Evolutionary conservation across 163 green algal species (phyloP), one percentile per base, ranked within the genome.

Genomic region (Coccomyxa subellipsoidea): DNA sequence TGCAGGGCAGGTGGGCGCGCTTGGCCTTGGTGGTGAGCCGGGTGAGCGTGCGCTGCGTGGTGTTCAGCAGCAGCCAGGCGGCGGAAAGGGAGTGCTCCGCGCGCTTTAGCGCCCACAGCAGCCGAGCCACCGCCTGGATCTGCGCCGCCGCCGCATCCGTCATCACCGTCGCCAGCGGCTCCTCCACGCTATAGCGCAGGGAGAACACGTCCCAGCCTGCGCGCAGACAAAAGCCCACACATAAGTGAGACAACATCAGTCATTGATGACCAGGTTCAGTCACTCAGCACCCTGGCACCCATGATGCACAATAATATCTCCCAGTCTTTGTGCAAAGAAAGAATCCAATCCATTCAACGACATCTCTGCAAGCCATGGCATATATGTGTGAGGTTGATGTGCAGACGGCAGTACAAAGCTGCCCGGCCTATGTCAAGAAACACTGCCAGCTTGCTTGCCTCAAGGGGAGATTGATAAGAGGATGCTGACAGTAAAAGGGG

Each of bases 171-270:
- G 87, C 87, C 70, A 97, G 82, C 1, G 93, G 93, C 23, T 85
- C 82, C 8, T 83, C 80, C 54, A 95, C 40, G 34, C 89, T 82
- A 85, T 98, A 98, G 54, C 92, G 81, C 54, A 98, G 84, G 5
- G 83, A 87, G 80, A 98, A 98, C 32, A 96, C 91, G 78, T 97
- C 92, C 94, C 95, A 98, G 18, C 94, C 94, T 35, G 77, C 78
- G 37, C 1, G 47, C 47, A 59, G 21, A 18, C 47, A 12, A 8
- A n/a, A n/a, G n/a, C n/a, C n/a, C n/a, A n/a, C n/a, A n/a, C n/a
- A n/a, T n/a, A n/a, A n/a, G n/a, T n/a, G n/a, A n/a, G n/a, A n/a
- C n/a, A n/a, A n/a, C n/a, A n/a, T n/a, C n/a, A n/a, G n/a, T n/a
- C n/a, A n/a, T 54, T 8, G 10, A 38, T 12, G 27, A 54, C 37